Evolutionary conservation across 768 basidiomycete species (phyloP).

Genomic region (Boletus subcaerulescens): DNA sequence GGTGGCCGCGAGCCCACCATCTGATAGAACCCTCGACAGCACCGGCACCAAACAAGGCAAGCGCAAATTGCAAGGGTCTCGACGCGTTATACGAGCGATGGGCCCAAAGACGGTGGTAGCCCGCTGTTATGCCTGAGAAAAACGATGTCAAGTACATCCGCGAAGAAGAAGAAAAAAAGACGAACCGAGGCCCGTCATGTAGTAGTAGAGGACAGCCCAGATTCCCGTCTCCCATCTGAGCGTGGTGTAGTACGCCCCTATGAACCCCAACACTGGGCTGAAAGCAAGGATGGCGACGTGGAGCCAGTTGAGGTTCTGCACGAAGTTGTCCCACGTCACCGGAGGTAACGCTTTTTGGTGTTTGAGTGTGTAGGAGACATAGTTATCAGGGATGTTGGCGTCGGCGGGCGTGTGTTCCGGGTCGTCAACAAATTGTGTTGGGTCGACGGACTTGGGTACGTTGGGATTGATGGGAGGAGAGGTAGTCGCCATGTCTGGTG

Average conservation of each 20-base stretch:
- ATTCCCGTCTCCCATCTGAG: conserved; percentile 72
- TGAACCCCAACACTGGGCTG: conserved; percentile 69
- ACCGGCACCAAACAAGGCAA: conserved; percentile 84
- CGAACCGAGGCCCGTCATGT: conserved; percentile 78
- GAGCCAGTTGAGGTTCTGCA: conserved; percentile 72
- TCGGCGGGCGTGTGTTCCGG: conserved; percentile 41
- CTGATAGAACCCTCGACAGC: conserved; percentile 96
- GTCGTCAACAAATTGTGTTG: conserved; percentile 20
- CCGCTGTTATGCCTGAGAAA: conserved; percentile 73
- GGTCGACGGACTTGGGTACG: not conserved
- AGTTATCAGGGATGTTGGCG: conserved; percentile 75
- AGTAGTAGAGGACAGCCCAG: conserved; percentile 70
- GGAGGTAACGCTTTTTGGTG: conserved; percentile 68
- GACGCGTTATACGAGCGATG: conserved; percentile 95
- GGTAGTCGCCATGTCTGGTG: conserved; percentile 12
- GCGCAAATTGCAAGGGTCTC: conserved; percentile 76
- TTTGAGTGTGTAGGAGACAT: conserved; percentile 71
- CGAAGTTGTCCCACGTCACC: conserved; percentile 55
- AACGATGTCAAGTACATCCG: conserved; percentile 30
- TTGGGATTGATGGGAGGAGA: conserved; percentile 11
- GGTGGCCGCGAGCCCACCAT: conserved; percentile 98
- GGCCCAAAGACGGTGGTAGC: conserved; percentile 97
- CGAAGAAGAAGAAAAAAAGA: conserved; percentile 33
- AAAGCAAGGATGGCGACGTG: conserved; percentile 68
- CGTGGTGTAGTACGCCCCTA: conserved; percentile 65